A percentile compares a stretch with the other conserved stretches of the same genome.
Conservation (phyloP, 2,329 filamentous ascomycete species). For the Cadophora sp. region DNA sequence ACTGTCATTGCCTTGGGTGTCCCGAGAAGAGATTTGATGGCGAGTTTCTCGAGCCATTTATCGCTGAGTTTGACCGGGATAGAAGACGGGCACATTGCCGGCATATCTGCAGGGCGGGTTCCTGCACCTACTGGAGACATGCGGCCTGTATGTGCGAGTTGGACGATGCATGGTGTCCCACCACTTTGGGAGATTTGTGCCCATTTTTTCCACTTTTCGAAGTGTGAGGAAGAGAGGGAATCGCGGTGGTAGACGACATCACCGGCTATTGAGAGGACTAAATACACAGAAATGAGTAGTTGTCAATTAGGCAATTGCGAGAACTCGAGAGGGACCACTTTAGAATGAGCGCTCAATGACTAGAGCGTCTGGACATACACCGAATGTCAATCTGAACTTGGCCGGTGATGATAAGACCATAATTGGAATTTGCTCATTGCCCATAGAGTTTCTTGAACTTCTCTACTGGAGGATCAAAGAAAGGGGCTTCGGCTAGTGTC, state of each 20-base stretch:
- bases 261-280: conserved; percentile 30
- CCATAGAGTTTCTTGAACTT: conserved; percentile 48
- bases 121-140: conserved; percentile 51
- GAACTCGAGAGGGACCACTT: background rate
- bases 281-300: background rate
- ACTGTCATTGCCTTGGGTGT: conserved; percentile 27
- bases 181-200: conserved; percentile 46
- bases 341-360: background rate
- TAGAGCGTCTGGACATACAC: conserved; percentile 32
- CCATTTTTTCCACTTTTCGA: conserved; percentile 45
- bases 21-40: conserved; percentile 25
- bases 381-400: conserved; percentile 53
- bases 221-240: conserved; percentile 34
- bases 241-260: conserved; percentile 29
- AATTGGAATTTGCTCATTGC: conserved; percentile 49
- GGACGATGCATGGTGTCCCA: conserved; percentile 51
- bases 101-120: conserved; percentile 44
- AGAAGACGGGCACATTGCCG: conserved; percentile 47
- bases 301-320: background rate
- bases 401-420: conserved; percentile 52
- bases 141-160: conserved; percentile 52
- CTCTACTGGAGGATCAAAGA: conserved; percentile 44
- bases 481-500: conserved; percentile 42
- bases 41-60: conserved; percentile 45
- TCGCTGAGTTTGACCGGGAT: conserved; percentile 50